Conservation (phyloP, 139 green algal genomes). For the Choricystis sp. region DNA sequence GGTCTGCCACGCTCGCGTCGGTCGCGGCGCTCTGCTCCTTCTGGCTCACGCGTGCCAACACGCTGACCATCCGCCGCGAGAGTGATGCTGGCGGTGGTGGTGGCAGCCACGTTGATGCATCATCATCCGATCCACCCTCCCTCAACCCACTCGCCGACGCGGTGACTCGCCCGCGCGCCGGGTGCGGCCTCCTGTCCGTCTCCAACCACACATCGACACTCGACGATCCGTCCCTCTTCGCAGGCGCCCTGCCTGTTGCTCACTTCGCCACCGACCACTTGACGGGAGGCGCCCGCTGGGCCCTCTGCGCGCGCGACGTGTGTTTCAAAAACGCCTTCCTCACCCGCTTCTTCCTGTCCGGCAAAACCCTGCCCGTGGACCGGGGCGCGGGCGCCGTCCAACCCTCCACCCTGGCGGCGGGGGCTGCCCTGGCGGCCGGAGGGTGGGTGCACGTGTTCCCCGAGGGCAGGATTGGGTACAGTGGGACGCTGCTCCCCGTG, state of each 20-base stretch:
- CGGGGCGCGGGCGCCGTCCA: slow-evolving; percentile 47
- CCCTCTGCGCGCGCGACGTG: slow-evolving; percentile 64
- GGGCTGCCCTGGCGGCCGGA: slow-evolving; percentile 21
- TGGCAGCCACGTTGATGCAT: no score
- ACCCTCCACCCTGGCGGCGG: slow-evolving; percentile 37
- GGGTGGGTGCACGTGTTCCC: slow-evolving; percentile 84
- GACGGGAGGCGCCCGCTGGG: slow-evolving; percentile 49
- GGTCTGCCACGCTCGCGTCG: slow-evolving; percentile 28
- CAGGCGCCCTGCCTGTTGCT: slow-evolving; percentile 41
- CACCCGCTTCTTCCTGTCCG: slow-evolving; percentile 68
- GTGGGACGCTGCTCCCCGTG: slow-evolving; percentile 41
- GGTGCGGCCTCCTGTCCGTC: slow-evolving; percentile 43
- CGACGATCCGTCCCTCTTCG: slow-evolving; percentile 66
- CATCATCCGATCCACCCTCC: no score
- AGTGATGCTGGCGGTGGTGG: no score
- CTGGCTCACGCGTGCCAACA: slow-evolving; percentile 34
- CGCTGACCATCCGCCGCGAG: slow-evolving; percentile 4
- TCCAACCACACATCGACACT: slow-evolving; percentile 71
- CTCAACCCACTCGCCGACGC: not conserved
- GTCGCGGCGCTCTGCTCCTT: slow-evolving; percentile 35
- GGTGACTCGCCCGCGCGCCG: slow-evolving; percentile 6
- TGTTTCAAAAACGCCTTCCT: slow-evolving; percentile 65
- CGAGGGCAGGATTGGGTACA: slow-evolving; percentile 56
- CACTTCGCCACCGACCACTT: slow-evolving; percentile 55
- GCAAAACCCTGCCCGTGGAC: slow-evolving; percentile 70